Percentiles rank a stretch among this genome's conserved stretches.
phyloP scores from a whole-genome alignment of 495 filamentous ascomycete genomes.

The Daldinia bambusicola region DNA sequence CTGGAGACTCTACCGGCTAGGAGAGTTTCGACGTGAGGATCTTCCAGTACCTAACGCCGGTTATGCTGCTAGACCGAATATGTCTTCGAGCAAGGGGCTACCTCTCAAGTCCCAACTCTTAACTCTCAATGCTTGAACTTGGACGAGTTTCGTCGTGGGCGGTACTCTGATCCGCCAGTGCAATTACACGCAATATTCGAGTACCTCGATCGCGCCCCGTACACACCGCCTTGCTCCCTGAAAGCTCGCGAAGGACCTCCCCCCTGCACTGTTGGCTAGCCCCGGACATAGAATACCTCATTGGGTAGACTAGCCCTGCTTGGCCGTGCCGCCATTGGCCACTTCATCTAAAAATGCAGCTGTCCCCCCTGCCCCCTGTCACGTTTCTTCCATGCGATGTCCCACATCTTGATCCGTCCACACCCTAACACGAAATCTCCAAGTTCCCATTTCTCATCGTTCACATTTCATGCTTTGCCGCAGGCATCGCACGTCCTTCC shows the following conservation, averaged over 20 bases:
- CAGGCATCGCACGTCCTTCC: constrained; percentile 47
- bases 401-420: constrained; percentile 58
- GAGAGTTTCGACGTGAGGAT: constrained; percentile 42
- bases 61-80: constrained; percentile 25
- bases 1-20: constrained; percentile 33
- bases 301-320: constrained; percentile 55
- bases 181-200: constrained; percentile 37
- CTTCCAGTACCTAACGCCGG: constrained; percentile 20
- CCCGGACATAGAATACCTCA: constrained; percentile 56
- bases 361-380: constrained; percentile 50
- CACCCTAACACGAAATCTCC: constrained; percentile 50
- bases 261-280: constrained; percentile 54
- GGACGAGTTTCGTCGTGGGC: constrained; percentile 40
- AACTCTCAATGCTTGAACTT: constrained; percentile 23
- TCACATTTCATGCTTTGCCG: constrained; percentile 48
- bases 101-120: background rate
- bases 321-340: constrained; percentile 56
- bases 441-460: constrained; percentile 39
- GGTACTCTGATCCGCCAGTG: constrained; percentile 28
- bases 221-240: constrained; percentile 48
- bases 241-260: constrained; percentile 40
- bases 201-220: constrained; percentile 41
- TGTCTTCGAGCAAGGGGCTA: constrained; percentile 33
- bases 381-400: constrained; percentile 59
- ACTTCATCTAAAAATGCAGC: constrained; percentile 58